Conservation (phyloP, 257 asterid species). For the Solanum pennellii region DNA sequence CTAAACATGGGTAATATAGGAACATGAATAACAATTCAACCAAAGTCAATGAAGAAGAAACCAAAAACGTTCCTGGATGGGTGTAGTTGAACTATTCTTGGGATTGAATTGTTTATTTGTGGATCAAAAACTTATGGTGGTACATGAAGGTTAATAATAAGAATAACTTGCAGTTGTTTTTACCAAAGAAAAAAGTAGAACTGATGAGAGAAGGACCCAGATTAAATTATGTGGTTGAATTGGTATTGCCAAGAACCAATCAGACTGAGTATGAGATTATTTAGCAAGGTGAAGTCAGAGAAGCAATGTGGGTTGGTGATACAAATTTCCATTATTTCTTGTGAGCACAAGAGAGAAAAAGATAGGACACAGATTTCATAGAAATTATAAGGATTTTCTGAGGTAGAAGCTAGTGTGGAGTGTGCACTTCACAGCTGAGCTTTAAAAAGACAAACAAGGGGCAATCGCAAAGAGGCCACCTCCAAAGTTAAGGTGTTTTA, state of each 20-base stretch:
- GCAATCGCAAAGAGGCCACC: neutral
- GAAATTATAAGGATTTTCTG: neutral
- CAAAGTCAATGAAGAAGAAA: neutral
- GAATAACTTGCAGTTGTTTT: neutral
- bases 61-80: neutral
- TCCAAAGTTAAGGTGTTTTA: neutral
- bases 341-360: neutral
- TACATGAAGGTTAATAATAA: too few relatives aligned
- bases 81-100: neutral
- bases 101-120: neutral
- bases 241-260: neutral
- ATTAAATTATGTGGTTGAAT: neutral
- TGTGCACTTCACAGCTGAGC: neutral
- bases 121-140: neutral
- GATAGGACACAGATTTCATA: neutral
- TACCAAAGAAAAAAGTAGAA: too few relatives aligned
- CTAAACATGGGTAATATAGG: neutral
- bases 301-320: neutral
- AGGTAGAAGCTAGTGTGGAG: neutral
- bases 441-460: neutral
- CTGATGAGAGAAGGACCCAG: neutral
- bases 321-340: neutral
- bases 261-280: neutral
- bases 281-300: neutral
- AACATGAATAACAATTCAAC: neutral